Percentiles rank a stretch among this genome's conserved stretches.
phyloP scores from a whole-genome alignment of 176 grass and related monocot genomes.

The Triticum timopheevii region DNA sequence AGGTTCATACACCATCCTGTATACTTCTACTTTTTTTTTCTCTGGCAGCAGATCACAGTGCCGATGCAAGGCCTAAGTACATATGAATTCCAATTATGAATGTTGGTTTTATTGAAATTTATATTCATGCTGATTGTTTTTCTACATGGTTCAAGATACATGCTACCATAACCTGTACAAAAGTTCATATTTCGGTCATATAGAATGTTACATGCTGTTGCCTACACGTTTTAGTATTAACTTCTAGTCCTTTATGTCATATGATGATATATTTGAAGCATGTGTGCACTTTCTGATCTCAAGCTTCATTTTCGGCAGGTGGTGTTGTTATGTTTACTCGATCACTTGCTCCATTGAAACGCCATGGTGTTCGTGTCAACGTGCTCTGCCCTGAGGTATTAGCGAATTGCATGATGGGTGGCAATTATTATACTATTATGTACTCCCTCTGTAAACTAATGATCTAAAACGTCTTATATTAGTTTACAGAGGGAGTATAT shows the following conservation, averaged over 20 bases:
- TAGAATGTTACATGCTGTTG: background rate
- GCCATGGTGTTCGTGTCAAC: conserved; percentile 79
- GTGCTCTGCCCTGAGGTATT: conserved; percentile 95
- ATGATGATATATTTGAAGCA: background rate
- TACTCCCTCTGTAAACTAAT: background rate
- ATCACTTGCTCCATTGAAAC: conserved; percentile 82
- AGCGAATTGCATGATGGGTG: background rate
- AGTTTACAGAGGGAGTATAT: too few relatives aligned
- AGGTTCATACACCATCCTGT: conserved; percentile 48
- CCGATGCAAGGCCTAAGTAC: background rate
- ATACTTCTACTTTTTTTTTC: conserved; percentile 11
- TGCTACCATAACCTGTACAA: background rate
- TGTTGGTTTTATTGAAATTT: conserved; percentile 14
- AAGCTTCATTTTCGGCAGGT: conserved; percentile 54
- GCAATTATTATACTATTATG: conserved; percentile 23
- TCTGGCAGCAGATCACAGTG: background rate
- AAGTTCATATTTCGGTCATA: conserved; percentile 1
- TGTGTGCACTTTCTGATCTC: background rate
- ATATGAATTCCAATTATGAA: background rate
- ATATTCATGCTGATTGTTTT: conserved; percentile 1
- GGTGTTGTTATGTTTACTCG: conserved; percentile 94
- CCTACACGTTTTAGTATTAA: background rate
- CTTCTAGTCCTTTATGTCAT: background rate
- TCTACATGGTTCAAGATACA: background rate
- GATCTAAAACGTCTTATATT: too few relatives aligned